A percentile compares a stretch with the other conserved stretches of the same genome.
Evolutionary conservation across 306 rosid genomes (phyloP).

Genomic region (Myrica gale): DNA sequence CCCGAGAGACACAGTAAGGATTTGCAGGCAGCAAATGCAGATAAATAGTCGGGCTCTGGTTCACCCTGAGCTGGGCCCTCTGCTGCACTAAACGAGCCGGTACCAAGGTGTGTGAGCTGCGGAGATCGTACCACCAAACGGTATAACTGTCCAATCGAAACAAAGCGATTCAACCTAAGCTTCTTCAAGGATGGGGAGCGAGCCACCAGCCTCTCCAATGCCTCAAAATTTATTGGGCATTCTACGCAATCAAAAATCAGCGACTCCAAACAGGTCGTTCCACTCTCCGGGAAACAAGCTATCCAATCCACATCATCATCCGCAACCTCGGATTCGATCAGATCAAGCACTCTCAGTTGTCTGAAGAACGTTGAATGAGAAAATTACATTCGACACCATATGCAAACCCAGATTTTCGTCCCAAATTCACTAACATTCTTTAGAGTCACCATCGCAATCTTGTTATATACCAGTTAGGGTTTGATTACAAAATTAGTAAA

Average conservation of each 20-base stretch:
- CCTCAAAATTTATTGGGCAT: constrained; percentile 53
- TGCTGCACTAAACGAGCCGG: constrained; percentile 47
- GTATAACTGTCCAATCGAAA: constrained; percentile 55
- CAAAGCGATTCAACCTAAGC: constrained; percentile 55
- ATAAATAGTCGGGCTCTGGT: constrained; percentile 55
- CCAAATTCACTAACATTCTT: constrained; percentile 11
- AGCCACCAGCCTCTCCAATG: constrained; percentile 75
- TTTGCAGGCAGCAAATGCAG: constrained; percentile 71
- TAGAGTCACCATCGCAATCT: not conserved
- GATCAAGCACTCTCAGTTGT: constrained; percentile 73
- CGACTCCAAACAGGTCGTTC: constrained; percentile 54
- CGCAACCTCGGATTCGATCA: constrained; percentile 58
- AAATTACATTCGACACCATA: not conserved
- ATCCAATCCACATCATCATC: constrained; percentile 79
- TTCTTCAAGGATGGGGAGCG: constrained; percentile 79
- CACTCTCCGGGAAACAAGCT: constrained; percentile 66
- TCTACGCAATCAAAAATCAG: constrained; percentile 75
- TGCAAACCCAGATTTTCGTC: constrained; percentile 2
- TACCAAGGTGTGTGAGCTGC: constrained; percentile 75
- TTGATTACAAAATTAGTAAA: not conserved
- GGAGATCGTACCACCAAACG: constrained; percentile 64
- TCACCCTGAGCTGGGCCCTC: constrained; percentile 47
- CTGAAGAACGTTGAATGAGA: constrained; percentile 40
- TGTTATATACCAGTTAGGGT: not conserved
- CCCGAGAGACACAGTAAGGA: constrained; percentile 88